Conservation (phyloP, 2,329 filamentous ascomycete genomes). For the Incumbomyces delicatus region DNA sequence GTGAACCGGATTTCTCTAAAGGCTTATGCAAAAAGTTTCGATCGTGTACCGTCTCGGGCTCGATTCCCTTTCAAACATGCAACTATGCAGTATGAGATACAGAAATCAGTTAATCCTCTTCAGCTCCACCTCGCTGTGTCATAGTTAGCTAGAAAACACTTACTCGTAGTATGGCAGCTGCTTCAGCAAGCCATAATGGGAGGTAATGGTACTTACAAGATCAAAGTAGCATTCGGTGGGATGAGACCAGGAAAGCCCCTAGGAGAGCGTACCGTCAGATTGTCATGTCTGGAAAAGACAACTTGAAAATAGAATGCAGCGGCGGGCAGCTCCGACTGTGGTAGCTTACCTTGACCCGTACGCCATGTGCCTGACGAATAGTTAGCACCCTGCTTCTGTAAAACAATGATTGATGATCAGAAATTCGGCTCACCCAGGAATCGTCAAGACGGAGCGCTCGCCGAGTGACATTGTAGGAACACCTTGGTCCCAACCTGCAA, state of each 20-base stretch:
- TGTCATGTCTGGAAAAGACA: too few relatives aligned
- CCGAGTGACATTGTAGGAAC: slow-evolving; percentile 42
- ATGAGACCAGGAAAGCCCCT: slow-evolving; percentile 74
- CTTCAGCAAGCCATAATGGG: too few relatives aligned
- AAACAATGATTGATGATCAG: background rate
- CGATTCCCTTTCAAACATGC: too few relatives aligned
- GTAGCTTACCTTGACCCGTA: slow-evolving; percentile 5
- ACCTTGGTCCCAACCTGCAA: slow-evolving; percentile 9
- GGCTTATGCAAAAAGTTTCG: too few relatives aligned
- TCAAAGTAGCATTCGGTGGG: slow-evolving; percentile 61
- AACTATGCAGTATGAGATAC: too few relatives aligned
- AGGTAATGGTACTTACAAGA: slow-evolving; percentile 59
- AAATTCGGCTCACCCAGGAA: slow-evolving; percentile 57
- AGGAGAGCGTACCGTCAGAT: too few relatives aligned
- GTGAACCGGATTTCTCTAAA: too few relatives aligned
- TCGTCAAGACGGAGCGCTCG: slow-evolving; percentile 79
- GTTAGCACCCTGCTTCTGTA: slow-evolving; percentile 7
- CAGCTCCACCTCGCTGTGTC: slow-evolving; percentile 56
- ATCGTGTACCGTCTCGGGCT: too few relatives aligned
- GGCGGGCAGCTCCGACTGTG: background rate
- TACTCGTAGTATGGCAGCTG: too few relatives aligned
- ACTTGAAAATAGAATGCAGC: too few relatives aligned
- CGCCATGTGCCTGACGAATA: slow-evolving; percentile 1
- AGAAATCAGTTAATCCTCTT: slow-evolving; percentile 46
- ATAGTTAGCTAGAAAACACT: background rate